A percentile compares a stretch with the other conserved stretches of the same genome.
phyloP scores from a whole-genome alignment of 129 eudicot genomes.

The Deinandra increscens region DNA sequence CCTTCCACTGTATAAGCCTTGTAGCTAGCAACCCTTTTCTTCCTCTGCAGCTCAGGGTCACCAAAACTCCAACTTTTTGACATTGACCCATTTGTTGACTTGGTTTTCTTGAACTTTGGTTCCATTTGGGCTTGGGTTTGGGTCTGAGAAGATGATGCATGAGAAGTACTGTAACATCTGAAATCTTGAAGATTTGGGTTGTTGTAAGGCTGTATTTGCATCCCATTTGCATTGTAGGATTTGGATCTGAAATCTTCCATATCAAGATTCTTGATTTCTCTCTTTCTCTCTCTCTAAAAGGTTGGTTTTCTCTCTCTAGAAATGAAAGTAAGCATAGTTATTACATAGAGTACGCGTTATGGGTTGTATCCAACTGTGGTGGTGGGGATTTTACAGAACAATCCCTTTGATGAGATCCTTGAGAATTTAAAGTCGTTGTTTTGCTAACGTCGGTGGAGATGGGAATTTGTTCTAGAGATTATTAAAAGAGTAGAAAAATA shows the following conservation, averaged over 20 bases:
- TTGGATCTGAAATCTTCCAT: conserved; percentile 71
- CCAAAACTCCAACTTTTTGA: conserved; percentile 53
- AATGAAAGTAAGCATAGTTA: conserved; percentile 10
- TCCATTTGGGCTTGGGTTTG: conserved; percentile 29
- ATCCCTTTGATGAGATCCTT: conserved; percentile 21
- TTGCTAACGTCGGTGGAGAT: conserved; percentile 32
- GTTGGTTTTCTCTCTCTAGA: conserved; percentile 17
- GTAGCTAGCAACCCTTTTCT: conserved; percentile 79
- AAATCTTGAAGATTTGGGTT: conserved; percentile 46
- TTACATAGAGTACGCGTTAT: no score
- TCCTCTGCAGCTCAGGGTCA: conserved; percentile 84
- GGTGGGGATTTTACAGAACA: conserved; percentile 19
- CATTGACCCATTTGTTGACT: conserved; percentile 44
- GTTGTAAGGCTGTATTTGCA: conserved; percentile 42
- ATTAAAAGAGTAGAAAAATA: no score
- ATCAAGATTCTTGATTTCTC: conserved; percentile 5
- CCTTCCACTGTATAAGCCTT: conserved; percentile 74
- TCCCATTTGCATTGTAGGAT: conserved; percentile 36
- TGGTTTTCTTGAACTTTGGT: conserved; percentile 52
- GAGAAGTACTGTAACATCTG: conserved; percentile 68
- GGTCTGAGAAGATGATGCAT: conserved; percentile 49
- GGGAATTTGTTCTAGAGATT: conserved; percentile 16
- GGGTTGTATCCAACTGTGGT: conserved; percentile 37
- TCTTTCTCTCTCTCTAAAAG: conserved; percentile 25
- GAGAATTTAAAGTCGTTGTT: conserved; percentile 17